Base-by-base conservation (phyloP, 2,329 filamentous ascomycete genomes). In the Neobulgaria alba region DNA sequence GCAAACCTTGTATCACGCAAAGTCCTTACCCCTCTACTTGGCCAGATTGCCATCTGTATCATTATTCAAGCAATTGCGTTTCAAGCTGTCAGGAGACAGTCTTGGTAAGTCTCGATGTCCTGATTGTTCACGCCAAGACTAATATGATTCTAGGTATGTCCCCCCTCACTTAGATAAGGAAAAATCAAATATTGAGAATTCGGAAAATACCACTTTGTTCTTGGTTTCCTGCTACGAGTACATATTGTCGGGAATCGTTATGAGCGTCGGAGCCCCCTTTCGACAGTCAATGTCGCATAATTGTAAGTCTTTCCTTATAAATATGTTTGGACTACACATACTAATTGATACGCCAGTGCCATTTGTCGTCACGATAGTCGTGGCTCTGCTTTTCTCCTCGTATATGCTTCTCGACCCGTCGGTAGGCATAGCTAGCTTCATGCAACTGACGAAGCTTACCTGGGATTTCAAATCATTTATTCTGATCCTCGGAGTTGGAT, bases 191-290 rank as follows among this genome's bases (percentile, higher is more conserved):
- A 82, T 89, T 39, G 73, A 82, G 55, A 96, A 96, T 62, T 95
- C 87, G 8, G 85, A 96, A 56, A 96, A 98, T 56, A 95, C 90
- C 0, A 79, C 84, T 0, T 67, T 98, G 1, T 98, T 98, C 67
- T 66, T 96, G 20, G 70, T 89, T 4, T 93, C 85, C 2, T 95
- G 88, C 61, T 96, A 89, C 57, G 89, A 96, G 60, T 98, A 98
- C 61, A 93, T 94, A 29, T 71, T 95, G 16, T 85, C 87, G 0
- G 92, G 86, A 3, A 73, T 96, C 29, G 83, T 96, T 1, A 71
- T 98, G 20, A 94, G 84, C 53, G 86, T 92, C n/a, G 93, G 92
- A 1, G 79, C 77, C 23, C 92, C 92, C 1, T 98, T 95, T 66
- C 74, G 92, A 39, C 84, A 92, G 54, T 75, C 77, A 12, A 86